Base-by-base conservation (phyloP, 495 filamentous ascomycete genomes). In the Pseudomonodictys pantanalensis region DNA sequence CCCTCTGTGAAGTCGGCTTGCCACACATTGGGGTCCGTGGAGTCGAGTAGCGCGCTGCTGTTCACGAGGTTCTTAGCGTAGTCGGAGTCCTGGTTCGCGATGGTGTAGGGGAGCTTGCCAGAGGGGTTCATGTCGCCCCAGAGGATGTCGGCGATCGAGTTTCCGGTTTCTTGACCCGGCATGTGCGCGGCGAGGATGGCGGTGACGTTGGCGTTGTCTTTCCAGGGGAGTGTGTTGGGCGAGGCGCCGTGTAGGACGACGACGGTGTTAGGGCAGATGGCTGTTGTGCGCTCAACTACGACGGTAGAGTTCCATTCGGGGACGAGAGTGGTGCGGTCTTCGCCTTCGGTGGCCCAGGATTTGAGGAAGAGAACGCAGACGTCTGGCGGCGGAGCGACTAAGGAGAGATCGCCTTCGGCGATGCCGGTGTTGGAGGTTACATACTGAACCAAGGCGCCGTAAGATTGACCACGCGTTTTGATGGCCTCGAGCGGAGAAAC, bases 401-500 rank as follows among this genome's bases (percentile, higher is more conserved):
- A 52, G 68, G 70, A 42, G 54, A 65, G n/a, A 78, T 70, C 12
- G 60, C 55, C 32, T 60, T 60, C 39, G 33, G 58, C 22, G 63
- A 76, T 67, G 24, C 52, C 52, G 18, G 58, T 70, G 58, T 81
- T 77, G 60, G 79, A 72, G 12, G 76, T 67, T 64, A 76, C 44
- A 52, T 69, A 65, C 35, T 65, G 56, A 39, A 66, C 59, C 32
- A 62, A 49, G 25, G 57, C 65, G 18, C 58, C 62, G 29, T 58
- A 64, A 1, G 61, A 38, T 15, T 38, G 5, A 26, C 41, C 60
- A 24, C 47, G 45, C 3, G 61, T 28, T 38, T 81, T 76, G 30
- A 89, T 76, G 0, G 85, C 86, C 11, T 82, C 77, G 18, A 83
- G 79, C 0, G 85, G 85, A 1, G 80, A 75, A 22, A 80, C 71